These are phyloP conservation scores for Pythium volutum DNA, from an alignment of 352 stramenopile species.

Conservation along the genomic window DNA sequence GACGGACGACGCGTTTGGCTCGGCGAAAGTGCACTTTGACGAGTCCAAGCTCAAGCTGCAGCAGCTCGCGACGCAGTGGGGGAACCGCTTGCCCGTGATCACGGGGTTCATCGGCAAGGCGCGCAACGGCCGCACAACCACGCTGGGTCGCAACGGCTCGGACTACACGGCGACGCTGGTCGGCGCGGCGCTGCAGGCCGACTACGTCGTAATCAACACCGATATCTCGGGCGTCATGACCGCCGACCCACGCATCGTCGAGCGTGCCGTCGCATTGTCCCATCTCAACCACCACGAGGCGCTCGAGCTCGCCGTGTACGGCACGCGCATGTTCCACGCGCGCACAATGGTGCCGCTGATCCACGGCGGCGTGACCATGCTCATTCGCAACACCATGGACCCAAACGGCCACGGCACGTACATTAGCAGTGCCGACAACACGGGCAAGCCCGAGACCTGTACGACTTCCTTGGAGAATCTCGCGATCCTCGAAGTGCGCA, in stretches of 20 bases:
- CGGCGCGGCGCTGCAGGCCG: slow-evolving; percentile 51
- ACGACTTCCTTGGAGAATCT: slow-evolving; percentile 83
- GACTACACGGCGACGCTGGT: slow-evolving; percentile 86
- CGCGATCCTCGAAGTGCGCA: slow-evolving; percentile 74
- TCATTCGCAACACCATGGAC: slow-evolving; percentile 86
- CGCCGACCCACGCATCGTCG: slow-evolving; percentile 71
- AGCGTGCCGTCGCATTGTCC: slow-evolving; percentile 63
- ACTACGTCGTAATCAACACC: slow-evolving; percentile 87
- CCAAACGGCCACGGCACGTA: slow-evolving; percentile 75
- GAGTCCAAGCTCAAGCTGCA: slow-evolving; percentile 71
- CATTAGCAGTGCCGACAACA: slow-evolving; percentile 62
- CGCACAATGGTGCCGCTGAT: slow-evolving; percentile 86
- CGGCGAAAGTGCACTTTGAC: slow-evolving; percentile 77
- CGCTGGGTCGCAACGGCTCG: slow-evolving; percentile 75
- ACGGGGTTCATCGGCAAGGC: slow-evolving; percentile 76
- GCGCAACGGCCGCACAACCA: slow-evolving; percentile 66
- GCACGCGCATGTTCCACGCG: slow-evolving; percentile 82
- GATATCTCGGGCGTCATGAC: slow-evolving; percentile 85
- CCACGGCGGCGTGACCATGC: slow-evolving; percentile 74
- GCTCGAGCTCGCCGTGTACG: slow-evolving; percentile 77
- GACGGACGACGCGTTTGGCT: slow-evolving; percentile 66
- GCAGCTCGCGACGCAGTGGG: slow-evolving; percentile 39
- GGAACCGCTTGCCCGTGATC: slow-evolving; percentile 54
- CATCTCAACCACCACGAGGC: slow-evolving; percentile 82
- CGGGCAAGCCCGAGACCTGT: slow-evolving; percentile 64